Conservation (phyloP, 2,329 filamentous ascomycete species). For the Beauveria brongniartii region DNA sequence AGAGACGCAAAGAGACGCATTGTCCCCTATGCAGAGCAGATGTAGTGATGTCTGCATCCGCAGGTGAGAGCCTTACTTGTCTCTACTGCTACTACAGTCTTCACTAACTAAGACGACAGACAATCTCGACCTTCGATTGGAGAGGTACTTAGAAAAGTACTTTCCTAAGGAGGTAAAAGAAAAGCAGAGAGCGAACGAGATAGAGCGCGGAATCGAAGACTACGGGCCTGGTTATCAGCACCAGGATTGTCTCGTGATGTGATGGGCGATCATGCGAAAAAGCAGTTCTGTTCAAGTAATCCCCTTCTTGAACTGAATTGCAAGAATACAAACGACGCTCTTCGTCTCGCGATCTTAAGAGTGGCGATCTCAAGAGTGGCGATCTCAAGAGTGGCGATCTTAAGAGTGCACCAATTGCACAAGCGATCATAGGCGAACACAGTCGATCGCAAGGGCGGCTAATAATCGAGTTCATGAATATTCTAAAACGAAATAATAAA, state of each 20-base stretch:
- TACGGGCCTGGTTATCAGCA: slow-evolving; percentile 59
- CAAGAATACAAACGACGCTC: background rate
- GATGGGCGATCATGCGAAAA: slow-evolving; percentile 12
- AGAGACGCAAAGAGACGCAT: slow-evolving; percentile 56
- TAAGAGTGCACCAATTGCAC: background rate
- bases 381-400: background rate
- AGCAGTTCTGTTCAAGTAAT: background rate
- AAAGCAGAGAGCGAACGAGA: slow-evolving; percentile 64
- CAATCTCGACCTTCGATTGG: slow-evolving; percentile 61
- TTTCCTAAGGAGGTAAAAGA: slow-evolving; percentile 64
- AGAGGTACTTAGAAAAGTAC: slow-evolving; percentile 63
- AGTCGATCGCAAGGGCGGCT: background rate
- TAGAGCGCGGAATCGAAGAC: slow-evolving; percentile 63
- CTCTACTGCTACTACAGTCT: background rate
- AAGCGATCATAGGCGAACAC: background rate
- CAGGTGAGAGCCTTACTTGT: slow-evolving; percentile 36
- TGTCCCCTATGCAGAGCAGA: slow-evolving; percentile 72
- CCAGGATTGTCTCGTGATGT: slow-evolving; percentile 55
- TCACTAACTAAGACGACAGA: slow-evolving; percentile 31
- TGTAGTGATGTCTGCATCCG: slow-evolving; percentile 62
- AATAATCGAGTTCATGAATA: background rate
- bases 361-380: background rate
- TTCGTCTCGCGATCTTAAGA: background rate
- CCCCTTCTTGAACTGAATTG: background rate
- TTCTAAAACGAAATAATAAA: background rate